Base-by-base conservation (phyloP, 495 filamentous ascomycete species). In the Talaromyces borbonicus region DNA sequence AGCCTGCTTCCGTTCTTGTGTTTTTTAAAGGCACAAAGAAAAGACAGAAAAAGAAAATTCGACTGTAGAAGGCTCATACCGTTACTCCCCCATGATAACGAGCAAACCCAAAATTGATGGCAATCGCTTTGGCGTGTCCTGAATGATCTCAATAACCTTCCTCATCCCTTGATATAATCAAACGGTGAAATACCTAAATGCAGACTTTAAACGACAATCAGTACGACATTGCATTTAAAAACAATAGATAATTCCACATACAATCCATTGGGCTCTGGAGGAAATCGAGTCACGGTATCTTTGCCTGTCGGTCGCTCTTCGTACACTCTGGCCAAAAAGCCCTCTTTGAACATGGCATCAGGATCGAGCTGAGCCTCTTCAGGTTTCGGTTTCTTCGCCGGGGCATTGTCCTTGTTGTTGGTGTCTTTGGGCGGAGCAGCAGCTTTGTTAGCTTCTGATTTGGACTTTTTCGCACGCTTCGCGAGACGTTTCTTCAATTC, bases 91-190 rank as follows among this genome's bases (percentile, higher is more conserved):
- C 82, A 60, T 95, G 83, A 56, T 83, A 80, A 52, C 77, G 79
- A 8, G 92, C 92, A 65, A 95, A 96, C 0, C 92, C 93, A 60
- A 97, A 97, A 66, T 97, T 98, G 55, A 97, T 77, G 0, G 87
- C 80, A 63, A 98, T 96, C n/a, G 92, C 92, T 68, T 97, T 97
- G 52, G 80, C 81, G 60, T 97, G 92, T 15, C 90, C 90, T 56
- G 80, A 53, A 84, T 24, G n/a, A n/a, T n/a, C n/a, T n/a, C n/a
- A n/a, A n/a, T n/a, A n/a, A n/a, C n/a, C n/a, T n/a, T n/a, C n/a
- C n/a, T n/a, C n/a, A n/a, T n/a, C n/a, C n/a, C n/a, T n/a, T n/a
- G n/a, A n/a, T n/a, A 23, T n/a, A 4, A 36, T 23, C 3, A 15
- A 15, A n/a, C n/a, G 49, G 47, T 16, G 23, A 29, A 40, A 43